Evolutionary conservation across 2,329 filamentous ascomycete genomes (phyloP), one percentile per base, ranked within the genome.

Genomic region (Bimuria novae-zelandiae): DNA sequence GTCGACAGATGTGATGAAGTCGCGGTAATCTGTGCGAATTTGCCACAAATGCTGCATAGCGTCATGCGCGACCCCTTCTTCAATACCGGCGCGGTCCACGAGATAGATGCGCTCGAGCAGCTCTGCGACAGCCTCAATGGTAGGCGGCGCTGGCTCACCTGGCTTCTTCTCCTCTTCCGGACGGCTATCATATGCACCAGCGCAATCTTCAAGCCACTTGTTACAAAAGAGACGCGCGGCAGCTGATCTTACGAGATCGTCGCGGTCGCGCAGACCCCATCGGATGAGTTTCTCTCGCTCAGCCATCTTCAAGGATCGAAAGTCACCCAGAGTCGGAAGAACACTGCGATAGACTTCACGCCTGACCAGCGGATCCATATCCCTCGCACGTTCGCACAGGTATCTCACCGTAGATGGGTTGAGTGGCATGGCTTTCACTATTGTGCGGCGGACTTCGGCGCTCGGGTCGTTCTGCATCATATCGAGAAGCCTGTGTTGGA

Each of bases 41-140:
- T 94, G 89, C 94, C 94, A 99, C 75, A 99, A 97, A 42, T 91
- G 90, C 56, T 85, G 88, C 92, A 99, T 97, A 0, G 94, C 94
- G 69, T 97, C 90, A 7, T 95, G 82, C 1, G 91, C 93, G 54
- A 97, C 90, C 5, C 94, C 95, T 50, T 89, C 90, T 70, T 97
- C 92, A 17, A n/a, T n/a, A n/a, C 89, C 85, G 1, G 92, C 92
- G 4, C 92, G 93, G 70, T 94, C 94, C 58, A 95, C 85, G 2
- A 97, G 86, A 64, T 99, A 92, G 55, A 99, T 94, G 61, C 94
- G 87, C 76, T 99, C 94, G 4, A 99, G 80, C 0, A 99, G 82
- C 72, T 99, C 94, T 3, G 94, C 82, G 5, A 99, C 80, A 0
- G 89, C 92, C n/a, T 93, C 88, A 8, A 94, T 83, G 54, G 82